These are phyloP conservation scores for Yarrowia sp. DNA, from an alignment of 805 yeast genomes.

Conservation along the genomic window DNA sequence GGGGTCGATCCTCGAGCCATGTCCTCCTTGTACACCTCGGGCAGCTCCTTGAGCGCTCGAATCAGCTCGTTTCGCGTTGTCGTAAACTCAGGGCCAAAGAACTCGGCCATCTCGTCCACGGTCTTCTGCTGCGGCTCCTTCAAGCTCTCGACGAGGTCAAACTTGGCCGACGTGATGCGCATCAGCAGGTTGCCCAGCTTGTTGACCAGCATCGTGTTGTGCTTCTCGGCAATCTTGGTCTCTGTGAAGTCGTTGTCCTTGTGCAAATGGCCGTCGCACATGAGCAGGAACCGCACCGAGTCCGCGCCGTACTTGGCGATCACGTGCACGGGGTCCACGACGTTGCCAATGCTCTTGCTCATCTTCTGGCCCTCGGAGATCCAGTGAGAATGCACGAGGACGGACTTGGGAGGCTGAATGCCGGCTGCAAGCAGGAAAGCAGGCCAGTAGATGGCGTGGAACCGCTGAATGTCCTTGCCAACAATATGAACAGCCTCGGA, in stretches of 20 bases:
- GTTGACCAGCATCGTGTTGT: constrained; percentile 58
- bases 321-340: constrained; percentile 81
- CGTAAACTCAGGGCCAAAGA: constrained; percentile 4
- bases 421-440: constrained; percentile 82
- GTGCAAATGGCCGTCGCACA: constrained; percentile 70
- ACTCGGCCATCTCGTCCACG: constrained; percentile 1
- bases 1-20: constrained; percentile 52
- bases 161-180: constrained; percentile 70
- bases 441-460: constrained; percentile 95
- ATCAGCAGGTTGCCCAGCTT: constrained; percentile 79
- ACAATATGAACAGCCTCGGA: constrained; percentile 68
- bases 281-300: constrained; percentile 64
- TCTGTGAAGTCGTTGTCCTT: constrained; percentile 80
- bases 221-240: constrained; percentile 48
- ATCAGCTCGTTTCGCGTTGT: not conserved
- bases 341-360: constrained; percentile 92
- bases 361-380: constrained; percentile 82
- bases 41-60: constrained; percentile 40
- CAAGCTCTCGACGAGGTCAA: constrained; percentile 51
- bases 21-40: constrained; percentile 44
- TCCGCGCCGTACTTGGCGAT: constrained; percentile 61
- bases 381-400: constrained; percentile 95
- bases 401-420: constrained; percentile 62
- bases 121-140: constrained; percentile 3
- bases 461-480: constrained; percentile 87